A percentile compares a stretch with the other conserved stretches of the same genome.
phyloP scores from a whole-genome alignment of 2,329 filamentous ascomycete species.

The Pyricularia sp. region DNA sequence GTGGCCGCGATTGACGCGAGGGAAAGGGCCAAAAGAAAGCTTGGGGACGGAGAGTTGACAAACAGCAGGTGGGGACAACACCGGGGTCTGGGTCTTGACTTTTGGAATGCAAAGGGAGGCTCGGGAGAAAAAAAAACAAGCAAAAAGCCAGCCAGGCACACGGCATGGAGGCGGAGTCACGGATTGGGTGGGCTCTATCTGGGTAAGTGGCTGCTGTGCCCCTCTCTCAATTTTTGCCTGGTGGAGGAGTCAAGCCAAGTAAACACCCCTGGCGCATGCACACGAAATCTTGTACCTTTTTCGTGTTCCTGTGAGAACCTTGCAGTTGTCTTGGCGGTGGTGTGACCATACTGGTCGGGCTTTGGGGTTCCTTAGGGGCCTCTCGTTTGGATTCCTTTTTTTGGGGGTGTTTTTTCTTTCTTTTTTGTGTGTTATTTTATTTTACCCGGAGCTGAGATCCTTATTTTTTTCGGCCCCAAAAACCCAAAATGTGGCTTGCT shows the following conservation, averaged over 20 bases:
- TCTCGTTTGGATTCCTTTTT: not conserved
- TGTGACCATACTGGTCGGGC: not conserved
- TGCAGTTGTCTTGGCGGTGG: not conserved
- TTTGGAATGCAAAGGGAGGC: not conserved
- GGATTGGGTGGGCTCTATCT: not conserved
- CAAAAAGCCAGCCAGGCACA: not conserved
- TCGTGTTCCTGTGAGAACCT: not conserved
- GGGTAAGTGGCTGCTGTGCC: not conserved
- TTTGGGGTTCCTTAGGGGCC: not conserved
- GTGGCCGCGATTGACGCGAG: not conserved
- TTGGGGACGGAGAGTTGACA: not conserved
- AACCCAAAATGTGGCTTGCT: not conserved
- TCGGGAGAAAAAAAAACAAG: not conserved
- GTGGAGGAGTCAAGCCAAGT: not conserved
- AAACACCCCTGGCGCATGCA: not conserved
- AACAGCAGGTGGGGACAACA: no score
- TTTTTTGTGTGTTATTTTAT: not conserved
- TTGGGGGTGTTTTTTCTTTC: no score
- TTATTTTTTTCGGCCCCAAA: not conserved
- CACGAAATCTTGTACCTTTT: not conserved
- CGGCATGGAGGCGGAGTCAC: not conserved
- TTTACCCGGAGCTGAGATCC: not conserved
- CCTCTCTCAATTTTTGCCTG: not conserved
- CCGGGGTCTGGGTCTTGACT: not conserved
- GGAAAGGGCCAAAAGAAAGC: not conserved